Percentiles rank a stretch among this genome's conserved stretches.
phyloP scores from a whole-genome alignment of 2,329 filamentous ascomycete species.

The Albifimbria verrucaria region DNA sequence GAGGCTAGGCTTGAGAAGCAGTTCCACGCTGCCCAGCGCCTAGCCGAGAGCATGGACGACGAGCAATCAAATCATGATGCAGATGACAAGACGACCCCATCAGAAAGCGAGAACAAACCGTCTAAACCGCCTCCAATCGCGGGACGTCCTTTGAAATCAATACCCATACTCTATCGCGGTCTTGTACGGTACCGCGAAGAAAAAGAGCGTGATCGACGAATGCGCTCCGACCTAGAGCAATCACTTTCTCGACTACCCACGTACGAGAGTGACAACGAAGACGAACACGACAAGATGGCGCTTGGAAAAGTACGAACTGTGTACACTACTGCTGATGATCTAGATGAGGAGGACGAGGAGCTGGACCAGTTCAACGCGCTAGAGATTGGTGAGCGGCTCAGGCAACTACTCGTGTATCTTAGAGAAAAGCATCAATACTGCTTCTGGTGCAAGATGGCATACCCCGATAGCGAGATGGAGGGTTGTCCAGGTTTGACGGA shows the following conservation, averaged over 20 bases:
- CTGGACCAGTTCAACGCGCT: slow-evolving; percentile 75
- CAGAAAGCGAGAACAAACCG: not conserved
- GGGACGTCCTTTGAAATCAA: slow-evolving; percentile 55
- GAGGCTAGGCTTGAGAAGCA: slow-evolving; percentile 64
- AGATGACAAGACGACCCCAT: slow-evolving; percentile 19
- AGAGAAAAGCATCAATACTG: slow-evolving; percentile 76
- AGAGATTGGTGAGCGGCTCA: slow-evolving; percentile 62
- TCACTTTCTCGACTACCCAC: slow-evolving; percentile 60
- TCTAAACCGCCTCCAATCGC: slow-evolving; percentile 29
- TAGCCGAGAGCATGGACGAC: slow-evolving; percentile 72
- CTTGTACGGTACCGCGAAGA: slow-evolving; percentile 68
- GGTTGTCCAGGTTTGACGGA: slow-evolving; percentile 86
- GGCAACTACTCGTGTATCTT: slow-evolving; percentile 64
- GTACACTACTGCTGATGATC: slow-evolving; percentile 61
- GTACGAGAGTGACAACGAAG: slow-evolving; percentile 68
- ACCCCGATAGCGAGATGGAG: slow-evolving; percentile 71
- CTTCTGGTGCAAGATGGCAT: slow-evolving; percentile 92
- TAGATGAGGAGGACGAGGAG: slow-evolving; percentile 78
- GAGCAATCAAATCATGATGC: slow-evolving; percentile 30
- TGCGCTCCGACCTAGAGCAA: slow-evolving; percentile 64
- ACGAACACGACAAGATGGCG: slow-evolving; percentile 68
- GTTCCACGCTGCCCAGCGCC: slow-evolving; percentile 74
- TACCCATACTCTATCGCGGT: slow-evolving; percentile 78
- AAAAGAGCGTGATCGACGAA: slow-evolving; percentile 63
- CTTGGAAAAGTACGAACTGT: slow-evolving; percentile 55